phyloP scores from a whole-genome alignment of 192 early-diverging fungal genomes.

The Entomortierella lignicola region DNA sequence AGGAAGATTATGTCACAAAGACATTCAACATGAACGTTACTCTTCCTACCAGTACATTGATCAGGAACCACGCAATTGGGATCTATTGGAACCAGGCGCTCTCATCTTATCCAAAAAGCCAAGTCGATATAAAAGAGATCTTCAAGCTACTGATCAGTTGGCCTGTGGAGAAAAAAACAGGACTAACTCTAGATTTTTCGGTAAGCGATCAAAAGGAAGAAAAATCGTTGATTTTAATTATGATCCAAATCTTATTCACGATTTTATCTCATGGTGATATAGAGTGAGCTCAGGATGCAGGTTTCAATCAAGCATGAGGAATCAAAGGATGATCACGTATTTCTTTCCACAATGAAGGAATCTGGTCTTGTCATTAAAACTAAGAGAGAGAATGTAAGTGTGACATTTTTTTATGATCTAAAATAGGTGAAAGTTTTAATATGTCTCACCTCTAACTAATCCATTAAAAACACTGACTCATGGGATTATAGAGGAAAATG shows the following conservation, averaged over 20 bases:
- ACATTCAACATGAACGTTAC: slow-evolving; percentile 56
- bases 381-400: slow-evolving; percentile 62
- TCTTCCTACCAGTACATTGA: slow-evolving; percentile 53
- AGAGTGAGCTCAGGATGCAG: slow-evolving; percentile 64
- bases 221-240: too few species aligned
- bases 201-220: too few species aligned
- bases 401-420: too few species aligned
- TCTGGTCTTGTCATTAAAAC: slow-evolving; percentile 66
- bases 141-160: slow-evolving; percentile 61
- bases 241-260: background rate
- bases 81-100: slow-evolving; percentile 47
- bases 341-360: slow-evolving; percentile 67
- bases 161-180: slow-evolving; percentile 38
- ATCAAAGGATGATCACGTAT: slow-evolving; percentile 69
- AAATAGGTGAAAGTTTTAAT: too few species aligned
- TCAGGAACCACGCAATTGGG: slow-evolving; percentile 51
- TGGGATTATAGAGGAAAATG: slow-evolving; percentile 49
- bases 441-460: too few species aligned
- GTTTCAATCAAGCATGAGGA: slow-evolving; percentile 64
- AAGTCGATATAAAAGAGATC: slow-evolving; percentile 71
- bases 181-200: slow-evolving; percentile 49
- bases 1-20: slow-evolving; percentile 44
- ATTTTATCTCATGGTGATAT: background rate
- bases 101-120: background rate
- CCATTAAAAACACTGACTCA: background rate